Percentiles rank a stretch among this genome's conserved stretches.
Evolutionary conservation across 192 early-diverging fungal genomes (phyloP).

Genomic region (Entomortierella chlamydospora): DNA sequence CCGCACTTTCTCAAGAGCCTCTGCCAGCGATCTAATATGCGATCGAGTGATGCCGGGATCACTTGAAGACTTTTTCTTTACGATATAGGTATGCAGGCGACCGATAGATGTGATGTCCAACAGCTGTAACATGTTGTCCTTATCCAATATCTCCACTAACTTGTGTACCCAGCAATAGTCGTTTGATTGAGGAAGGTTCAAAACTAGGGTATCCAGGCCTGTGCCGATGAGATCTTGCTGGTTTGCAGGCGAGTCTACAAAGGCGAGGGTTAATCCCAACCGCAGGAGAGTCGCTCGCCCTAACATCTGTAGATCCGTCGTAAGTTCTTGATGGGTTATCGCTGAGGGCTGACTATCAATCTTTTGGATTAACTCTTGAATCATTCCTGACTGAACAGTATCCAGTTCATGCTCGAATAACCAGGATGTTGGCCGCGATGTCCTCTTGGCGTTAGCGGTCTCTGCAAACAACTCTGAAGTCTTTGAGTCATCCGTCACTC

Average conservation of each 20-base stretch:
- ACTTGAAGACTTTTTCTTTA: too few relatives aligned
- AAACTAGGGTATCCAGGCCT: conserved; percentile 25
- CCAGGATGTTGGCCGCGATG: background rate
- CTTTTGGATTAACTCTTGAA: background rate
- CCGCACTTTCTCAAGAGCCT: background rate
- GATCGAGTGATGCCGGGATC: background rate
- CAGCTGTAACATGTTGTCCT: background rate
- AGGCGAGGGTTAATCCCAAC: conserved; percentile 8
- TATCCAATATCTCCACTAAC: conserved; percentile 1
- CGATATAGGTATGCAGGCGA: background rate
- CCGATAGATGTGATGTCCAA: background rate
- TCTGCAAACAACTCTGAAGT: background rate
- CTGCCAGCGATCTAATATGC: background rate
- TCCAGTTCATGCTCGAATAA: background rate
- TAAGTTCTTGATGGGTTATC: conserved; percentile 6
- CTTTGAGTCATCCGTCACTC: background rate
- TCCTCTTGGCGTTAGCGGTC: background rate
- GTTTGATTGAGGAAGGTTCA: background rate
- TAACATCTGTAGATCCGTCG: conserved; percentile 10
- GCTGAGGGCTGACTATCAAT: background rate
- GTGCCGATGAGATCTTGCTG: conserved; percentile 32
- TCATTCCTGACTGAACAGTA: background rate
- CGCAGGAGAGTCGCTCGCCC: conserved; percentile 13
- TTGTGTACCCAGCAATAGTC: background rate
- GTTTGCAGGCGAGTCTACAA: conserved; percentile 23